Percentiles rank a stretch among this genome's conserved stretches.
Conservation (phyloP, 345 rosid species). For the Adansonia digitata region DNA sequence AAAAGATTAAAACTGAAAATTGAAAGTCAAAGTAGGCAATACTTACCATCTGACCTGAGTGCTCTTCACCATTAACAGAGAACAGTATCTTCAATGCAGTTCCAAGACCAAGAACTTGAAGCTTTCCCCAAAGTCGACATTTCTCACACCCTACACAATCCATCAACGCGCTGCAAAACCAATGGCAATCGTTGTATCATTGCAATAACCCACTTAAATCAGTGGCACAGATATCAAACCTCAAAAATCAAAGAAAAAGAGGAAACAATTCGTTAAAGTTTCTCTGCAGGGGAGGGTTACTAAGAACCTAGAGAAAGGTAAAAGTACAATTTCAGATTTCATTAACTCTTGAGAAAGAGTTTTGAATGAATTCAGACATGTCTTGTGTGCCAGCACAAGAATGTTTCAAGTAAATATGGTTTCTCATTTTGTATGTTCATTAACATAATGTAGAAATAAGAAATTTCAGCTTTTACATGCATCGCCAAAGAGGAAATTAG, state of each 20-base stretch:
- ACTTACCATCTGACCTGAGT: constrained; percentile 50
- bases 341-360: neutral
- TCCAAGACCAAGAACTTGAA: constrained; percentile 95
- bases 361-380: neutral
- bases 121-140: constrained; percentile 98
- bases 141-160: constrained; percentile 98
- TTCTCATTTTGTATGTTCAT: constrained; percentile 4
- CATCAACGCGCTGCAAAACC: constrained; percentile 77
- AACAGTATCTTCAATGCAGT: constrained; percentile 87
- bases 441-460: neutral
- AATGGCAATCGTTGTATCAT: neutral
- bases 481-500: constrained; percentile 10
- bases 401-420: neutral
- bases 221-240: neutral
- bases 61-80: constrained; percentile 61
- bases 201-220: neutral
- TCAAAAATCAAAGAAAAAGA: neutral
- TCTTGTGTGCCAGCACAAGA: neutral
- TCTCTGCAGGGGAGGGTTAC: neutral
- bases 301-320: neutral
- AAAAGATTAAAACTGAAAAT: constrained; percentile 4
- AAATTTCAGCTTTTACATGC: neutral
- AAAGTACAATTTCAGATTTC: neutral
- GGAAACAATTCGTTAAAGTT: neutral
- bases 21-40: constrained; percentile 4